phyloP scores from a whole-genome alignment of 2,329 filamentous ascomycete species.

The Calonectria leucothoes region DNA sequence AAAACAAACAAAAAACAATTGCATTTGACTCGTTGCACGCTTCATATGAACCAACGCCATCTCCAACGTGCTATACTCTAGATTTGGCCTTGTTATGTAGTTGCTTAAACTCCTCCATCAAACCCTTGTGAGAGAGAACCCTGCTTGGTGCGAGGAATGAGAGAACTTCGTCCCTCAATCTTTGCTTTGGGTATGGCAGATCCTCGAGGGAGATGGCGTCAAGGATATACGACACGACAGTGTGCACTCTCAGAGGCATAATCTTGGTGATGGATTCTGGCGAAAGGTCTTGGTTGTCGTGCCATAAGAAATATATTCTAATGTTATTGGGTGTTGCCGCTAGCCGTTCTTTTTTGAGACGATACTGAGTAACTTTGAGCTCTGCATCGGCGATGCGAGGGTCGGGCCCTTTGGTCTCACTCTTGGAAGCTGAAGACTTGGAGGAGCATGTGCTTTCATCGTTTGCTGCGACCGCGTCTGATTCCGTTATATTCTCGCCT shows the following conservation, averaged over 20 bases:
- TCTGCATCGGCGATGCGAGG: slow-evolving; percentile 58
- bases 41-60: not conserved
- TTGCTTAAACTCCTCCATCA: slow-evolving; percentile 36
- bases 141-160: slow-evolving; percentile 42
- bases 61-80: not conserved
- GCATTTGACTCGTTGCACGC: not conserved
- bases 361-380: slow-evolving; percentile 51
- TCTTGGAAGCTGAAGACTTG: slow-evolving; percentile 27
- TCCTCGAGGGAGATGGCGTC: slow-evolving; percentile 63
- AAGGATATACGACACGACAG: slow-evolving; percentile 70
- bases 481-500: not conserved
- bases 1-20: not conserved
- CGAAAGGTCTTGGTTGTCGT: slow-evolving; percentile 60
- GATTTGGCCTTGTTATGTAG: not conserved
- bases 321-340: slow-evolving; percentile 51
- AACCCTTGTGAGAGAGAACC: slow-evolving; percentile 18
- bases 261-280: slow-evolving; percentile 61
- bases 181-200: slow-evolving; percentile 59
- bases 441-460: not conserved
- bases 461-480: not conserved
- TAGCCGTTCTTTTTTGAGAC: slow-evolving; percentile 39
- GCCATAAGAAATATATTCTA: slow-evolving; percentile 74
- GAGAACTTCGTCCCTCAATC: slow-evolving; percentile 60
- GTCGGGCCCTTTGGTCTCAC: slow-evolving; percentile 44
- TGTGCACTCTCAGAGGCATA: slow-evolving; percentile 68